Evolutionary conservation across 2,329 filamentous ascomycete species (phyloP).

Genomic region (Aspergillus thermomutatus): DNA sequence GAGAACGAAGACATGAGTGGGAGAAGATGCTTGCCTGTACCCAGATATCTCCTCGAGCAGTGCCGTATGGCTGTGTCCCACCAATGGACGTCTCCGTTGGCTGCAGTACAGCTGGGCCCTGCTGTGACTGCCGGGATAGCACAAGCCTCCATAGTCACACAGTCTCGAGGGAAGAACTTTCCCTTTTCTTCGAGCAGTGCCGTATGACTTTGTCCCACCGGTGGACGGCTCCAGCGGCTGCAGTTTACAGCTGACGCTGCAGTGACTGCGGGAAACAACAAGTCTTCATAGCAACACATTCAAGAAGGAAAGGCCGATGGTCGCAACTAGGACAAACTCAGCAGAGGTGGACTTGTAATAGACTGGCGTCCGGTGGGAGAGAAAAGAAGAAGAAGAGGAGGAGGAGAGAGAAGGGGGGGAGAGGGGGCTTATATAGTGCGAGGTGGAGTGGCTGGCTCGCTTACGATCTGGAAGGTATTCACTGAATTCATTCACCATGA

Average conservation of each 20-base stretch:
- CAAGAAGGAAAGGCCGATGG: not conserved
- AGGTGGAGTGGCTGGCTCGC: not conserved
- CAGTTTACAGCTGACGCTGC: not conserved
- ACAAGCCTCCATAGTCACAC: no score
- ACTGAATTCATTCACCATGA: not conserved
- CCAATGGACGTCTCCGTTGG: no score
- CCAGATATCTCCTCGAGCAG: not conserved
- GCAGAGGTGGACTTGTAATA: not conserved
- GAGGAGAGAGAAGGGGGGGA: not conserved
- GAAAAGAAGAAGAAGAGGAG: not conserved
- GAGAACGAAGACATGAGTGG: not conserved
- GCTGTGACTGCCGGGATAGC: no score
- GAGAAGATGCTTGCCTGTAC: not conserved
- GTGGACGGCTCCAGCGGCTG: not conserved
- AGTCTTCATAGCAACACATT: not conserved
- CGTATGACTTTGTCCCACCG: not conserved
- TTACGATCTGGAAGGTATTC: not conserved
- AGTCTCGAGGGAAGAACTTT: not conserved
- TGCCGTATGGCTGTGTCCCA: no score
- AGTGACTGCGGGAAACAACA: not conserved
- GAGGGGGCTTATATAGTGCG: not conserved
- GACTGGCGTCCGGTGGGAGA: not conserved
- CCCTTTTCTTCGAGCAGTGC: not conserved
- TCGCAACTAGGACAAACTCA: not conserved
- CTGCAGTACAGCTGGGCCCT: no score